Base-by-base conservation (phyloP, 1,284 basidiomycete genomes). In the Boletus hoseneyae region DNA sequence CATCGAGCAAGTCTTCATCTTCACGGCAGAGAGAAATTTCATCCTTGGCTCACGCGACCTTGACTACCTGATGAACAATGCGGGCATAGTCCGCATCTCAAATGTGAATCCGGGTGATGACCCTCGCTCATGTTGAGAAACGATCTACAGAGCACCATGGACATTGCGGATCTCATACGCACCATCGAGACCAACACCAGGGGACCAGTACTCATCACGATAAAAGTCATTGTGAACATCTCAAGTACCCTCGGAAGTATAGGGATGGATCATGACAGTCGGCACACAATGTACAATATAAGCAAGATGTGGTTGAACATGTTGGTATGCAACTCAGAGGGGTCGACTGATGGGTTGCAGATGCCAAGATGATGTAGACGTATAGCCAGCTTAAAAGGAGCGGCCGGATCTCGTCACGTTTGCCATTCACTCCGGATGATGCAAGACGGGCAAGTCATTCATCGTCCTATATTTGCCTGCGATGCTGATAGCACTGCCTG, bases 221-320 rank as follows among this genome's bases (percentile, higher is more conserved):
- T 58, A 29, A 57, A 56, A n/a, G 59, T 65, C 4, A 48, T 62
- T 23, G 55, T 58, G 35, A 64, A 66, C 32, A 55, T 62, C 10
- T 54, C 61, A 12, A 58, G 53, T 23, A 56, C 59, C 13, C 48
- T 63, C 6, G 63, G 56, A 21, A 62, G 64, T 25, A 59, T 63
- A 39, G 53, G 48, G 6, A 53, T 52, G 27, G 60, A 61, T 45
- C 46, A 35, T 3, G 54, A 46, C 8, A 30, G 18, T n/a, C 25
- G 41, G 5, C 40, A 47, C 34, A 42, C 51, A 16, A 41, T 36
- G 4, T 59, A 51, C 37, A 50, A 44, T n/a, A 48, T 48, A 23
- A 50, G 36, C 16, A 58, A 48, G 38, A 43, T 32, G 36, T 35
- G 34, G 8, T 36, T 45, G 30, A 55, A 52, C 44, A 57, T 48